Evolutionary conservation across 1,284 basidiomycete species (phyloP).

Genomic region (Inonotus hispidus): DNA sequence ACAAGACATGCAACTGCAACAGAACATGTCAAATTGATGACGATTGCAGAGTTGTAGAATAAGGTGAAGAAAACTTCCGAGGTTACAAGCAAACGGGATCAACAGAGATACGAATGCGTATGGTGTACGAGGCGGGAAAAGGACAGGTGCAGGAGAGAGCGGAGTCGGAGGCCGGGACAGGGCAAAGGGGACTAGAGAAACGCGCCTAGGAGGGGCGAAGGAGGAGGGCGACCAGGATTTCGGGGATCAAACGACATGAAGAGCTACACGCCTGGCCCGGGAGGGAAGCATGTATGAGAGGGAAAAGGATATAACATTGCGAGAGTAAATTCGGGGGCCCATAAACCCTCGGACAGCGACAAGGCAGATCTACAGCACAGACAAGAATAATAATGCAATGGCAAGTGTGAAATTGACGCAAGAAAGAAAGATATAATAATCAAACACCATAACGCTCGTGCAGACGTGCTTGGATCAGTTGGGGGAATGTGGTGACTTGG

Average conservation of each 20-base stretch:
- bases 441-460: slow-evolving; percentile 73
- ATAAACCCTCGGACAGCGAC: not conserved
- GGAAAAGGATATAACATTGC: not conserved
- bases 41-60: not conserved
- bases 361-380: not conserved
- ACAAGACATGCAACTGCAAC: no score
- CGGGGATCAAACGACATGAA: not conserved
- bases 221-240: not conserved
- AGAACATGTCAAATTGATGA: not conserved
- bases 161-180: not conserved
- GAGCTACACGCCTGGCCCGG: not conserved
- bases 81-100: not conserved
- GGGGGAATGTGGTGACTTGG: slow-evolving; percentile 73
- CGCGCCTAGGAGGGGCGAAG: not conserved
- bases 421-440: slow-evolving; percentile 7
- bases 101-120: not conserved
- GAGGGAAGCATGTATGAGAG: not conserved
- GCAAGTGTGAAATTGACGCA: not conserved
- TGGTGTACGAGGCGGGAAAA: not conserved
- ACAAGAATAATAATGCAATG: not conserved
- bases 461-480: slow-evolving; percentile 72
- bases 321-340: not conserved
- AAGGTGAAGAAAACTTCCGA: not conserved
- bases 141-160: not conserved
- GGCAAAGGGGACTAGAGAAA: not conserved